phyloP scores from a whole-genome alignment of 2,329 filamentous ascomycete species.

The Aspergillus transmontanensis region DNA sequence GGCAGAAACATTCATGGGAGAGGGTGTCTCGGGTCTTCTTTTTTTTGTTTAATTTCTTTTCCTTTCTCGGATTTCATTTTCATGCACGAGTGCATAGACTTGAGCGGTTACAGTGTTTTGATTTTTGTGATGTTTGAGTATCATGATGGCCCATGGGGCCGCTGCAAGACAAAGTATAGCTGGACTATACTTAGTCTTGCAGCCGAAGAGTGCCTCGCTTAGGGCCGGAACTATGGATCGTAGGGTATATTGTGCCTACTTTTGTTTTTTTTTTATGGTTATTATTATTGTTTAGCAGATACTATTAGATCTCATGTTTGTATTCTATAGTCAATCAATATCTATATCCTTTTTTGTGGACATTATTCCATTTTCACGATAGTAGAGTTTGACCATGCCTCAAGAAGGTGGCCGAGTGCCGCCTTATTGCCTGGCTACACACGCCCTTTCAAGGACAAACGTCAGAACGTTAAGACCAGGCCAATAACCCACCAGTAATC shows the following conservation, averaged over 20 bases:
- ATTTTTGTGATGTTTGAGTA: constrained; percentile 15
- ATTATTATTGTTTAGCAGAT: background rate
- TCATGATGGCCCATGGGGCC: constrained; percentile 15
- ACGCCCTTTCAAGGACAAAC: background rate
- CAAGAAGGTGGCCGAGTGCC: background rate
- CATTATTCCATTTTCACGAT: background rate
- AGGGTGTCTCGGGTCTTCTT: constrained; percentile 14
- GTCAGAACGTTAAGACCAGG: background rate
- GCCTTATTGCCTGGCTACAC: background rate
- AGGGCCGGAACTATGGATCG: constrained; percentile 10
- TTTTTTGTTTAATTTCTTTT: constrained; percentile 9
- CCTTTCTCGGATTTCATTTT: constrained; percentile 10
- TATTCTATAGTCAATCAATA: background rate
- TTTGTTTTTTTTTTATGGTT: background rate
- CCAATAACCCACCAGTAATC: background rate
- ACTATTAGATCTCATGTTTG: background rate
- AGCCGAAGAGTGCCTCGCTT: constrained; percentile 18
- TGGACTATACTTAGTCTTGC: constrained; percentile 12
- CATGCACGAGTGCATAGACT: constrained; percentile 6
- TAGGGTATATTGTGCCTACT: constrained; percentile 2
- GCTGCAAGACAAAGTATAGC: constrained; percentile 13
- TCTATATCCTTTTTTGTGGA: background rate
- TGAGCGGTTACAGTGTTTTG: constrained; percentile 7
- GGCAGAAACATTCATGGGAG: constrained; percentile 5
- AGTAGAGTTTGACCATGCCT: background rate